phyloP scores from a whole-genome alignment of 192 early-diverging fungal species.

The Coemansia sp. region DNA sequence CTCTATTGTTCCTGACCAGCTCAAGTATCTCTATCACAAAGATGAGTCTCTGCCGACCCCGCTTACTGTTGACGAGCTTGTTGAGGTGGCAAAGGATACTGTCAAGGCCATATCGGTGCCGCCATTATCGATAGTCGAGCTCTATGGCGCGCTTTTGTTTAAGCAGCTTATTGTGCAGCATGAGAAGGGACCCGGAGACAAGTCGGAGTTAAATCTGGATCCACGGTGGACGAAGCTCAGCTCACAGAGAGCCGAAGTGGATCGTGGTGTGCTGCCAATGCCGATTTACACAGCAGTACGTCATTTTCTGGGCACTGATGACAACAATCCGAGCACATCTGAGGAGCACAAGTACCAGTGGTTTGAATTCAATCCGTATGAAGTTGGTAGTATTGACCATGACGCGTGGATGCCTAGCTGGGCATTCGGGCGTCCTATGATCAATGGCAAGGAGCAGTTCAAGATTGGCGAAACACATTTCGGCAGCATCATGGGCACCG shows the following conservation, averaged over 20 bases:
- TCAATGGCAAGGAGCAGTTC: slow-evolving; percentile 58
- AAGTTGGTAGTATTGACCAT: slow-evolving; percentile 75
- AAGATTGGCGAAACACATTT: slow-evolving; percentile 66
- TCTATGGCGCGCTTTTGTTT: slow-evolving; percentile 52
- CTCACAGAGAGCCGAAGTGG: slow-evolving; percentile 43
- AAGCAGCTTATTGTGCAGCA: slow-evolving; percentile 44
- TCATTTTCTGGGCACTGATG: slow-evolving; percentile 55
- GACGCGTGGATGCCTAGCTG: slow-evolving; percentile 75
- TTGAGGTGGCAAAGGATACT: slow-evolving; percentile 15
- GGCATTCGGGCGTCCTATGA: slow-evolving; percentile 74
- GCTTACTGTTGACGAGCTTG: slow-evolving; percentile 23
- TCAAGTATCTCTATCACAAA: background rate
- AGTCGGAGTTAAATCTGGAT: slow-evolving; percentile 21
- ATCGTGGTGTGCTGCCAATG: slow-evolving; percentile 62
- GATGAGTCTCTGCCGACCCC: background rate
- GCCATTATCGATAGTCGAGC: slow-evolving; percentile 47
- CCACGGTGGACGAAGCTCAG: slow-evolving; percentile 38
- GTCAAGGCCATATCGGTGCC: slow-evolving; percentile 24
- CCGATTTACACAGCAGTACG: slow-evolving; percentile 76
- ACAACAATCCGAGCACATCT: slow-evolving; percentile 35
- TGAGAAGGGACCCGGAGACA: slow-evolving; percentile 4
- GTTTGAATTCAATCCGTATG: slow-evolving; percentile 82
- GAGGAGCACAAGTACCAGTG: slow-evolving; percentile 58
- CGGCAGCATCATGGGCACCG: slow-evolving; percentile 62
- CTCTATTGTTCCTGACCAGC: slow-evolving; percentile 13